Evolutionary conservation across 2,329 filamentous ascomycete species (phyloP), one percentile per base, ranked within the genome.

Genomic region (Penicillium sp.): DNA sequence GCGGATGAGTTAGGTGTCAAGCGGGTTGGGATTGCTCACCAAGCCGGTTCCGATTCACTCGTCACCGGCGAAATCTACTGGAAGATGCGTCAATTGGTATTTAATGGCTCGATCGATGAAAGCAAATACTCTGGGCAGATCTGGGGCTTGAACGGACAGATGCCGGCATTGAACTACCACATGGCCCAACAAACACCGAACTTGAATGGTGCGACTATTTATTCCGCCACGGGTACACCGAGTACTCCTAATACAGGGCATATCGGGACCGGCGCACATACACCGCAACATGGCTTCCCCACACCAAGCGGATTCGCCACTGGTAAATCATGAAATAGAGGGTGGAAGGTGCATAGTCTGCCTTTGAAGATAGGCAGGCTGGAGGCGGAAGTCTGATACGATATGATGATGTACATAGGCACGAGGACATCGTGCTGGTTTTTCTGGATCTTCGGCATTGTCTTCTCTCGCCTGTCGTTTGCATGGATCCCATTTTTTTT

Each of bases 21-120:
- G 77, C 87, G 94, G 45, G 82, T 95, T 28, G 94, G 94, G 10
- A 85, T 87, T 29, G 90, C 91, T 48, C 94, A 99, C 72, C 92
- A 96, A 70, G 94, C 92, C 34, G 94, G 93, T 24, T 96, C 91
- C 0, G 94, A 99, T 74, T 93, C 92, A 18, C 84, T 97, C 65
- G 84, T 99, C 26, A 99, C 94, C 0, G 94, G 94, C 45, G 88
- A 89, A 65, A 91, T 97, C 26, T 99, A 97, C 77, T 99, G 96
- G 84, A 89, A 92, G 67, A 89, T 97, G 81, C 86, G 88, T 55
- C 88, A 92, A 70, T 87, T 90, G 69, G 90, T 97, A 61, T 97
- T 96, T 76, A 88, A 89, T 65, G 89, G 90, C 57, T 83, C 86
- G 21, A 89, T 97, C 43, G 86, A 90, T 6, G 85, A 90, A 26